Evolutionary conservation across 1,139 yeast species (phyloP), one percentile per base, ranked within the genome.

Genomic region (Zygosaccharomyces pseudobailii): DNA sequence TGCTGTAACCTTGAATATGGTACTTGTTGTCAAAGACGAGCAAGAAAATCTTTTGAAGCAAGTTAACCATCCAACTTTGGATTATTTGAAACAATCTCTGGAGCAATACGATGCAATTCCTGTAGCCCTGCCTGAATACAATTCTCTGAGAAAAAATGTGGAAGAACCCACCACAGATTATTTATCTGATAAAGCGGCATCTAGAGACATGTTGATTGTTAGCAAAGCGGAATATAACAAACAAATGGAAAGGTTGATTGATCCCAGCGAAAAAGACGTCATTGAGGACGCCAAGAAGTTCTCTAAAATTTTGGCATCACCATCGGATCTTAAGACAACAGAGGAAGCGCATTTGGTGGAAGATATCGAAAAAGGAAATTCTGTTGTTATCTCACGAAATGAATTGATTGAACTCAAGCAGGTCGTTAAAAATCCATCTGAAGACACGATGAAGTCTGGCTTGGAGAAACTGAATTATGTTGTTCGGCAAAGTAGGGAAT

Each of bases 91-190:
- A n/a, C 21, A 34, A 13, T 23, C 35, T 10, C 27, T 41, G 25
- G 25, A 32, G 8, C 40, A 45, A 28, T 17, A 44, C 7, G 45
- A 46, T 10, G 42, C 24, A 13, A n/a, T 33, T 20, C 21, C 43
- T 10, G 31, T 47, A n/a, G 33, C 49, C 19, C 25, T 3, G 3
- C 24, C 27, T 7, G 53, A 49, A 23, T 43, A 45, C 27, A 36
- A 45, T 17, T 9, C 37, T 10, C 23, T 59, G 43, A 35, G 49
- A 21, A 42, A 42, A 6, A 55, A 50, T 19, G 10, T 55, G 32
- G 57, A 58, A 9, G 46, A 50, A 4, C 69, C 69, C 8, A 46
- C 62, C 5, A 43, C 52, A 22, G 62, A 58, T 6, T 45, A 54
- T 13, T 52, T 65, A 45, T 51, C 49, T 6, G 59, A 55, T 19